Evolutionary conservation across 108 stramenopile genomes (phyloP).

Genomic region (Aureococcus anophagefferens): DNA sequence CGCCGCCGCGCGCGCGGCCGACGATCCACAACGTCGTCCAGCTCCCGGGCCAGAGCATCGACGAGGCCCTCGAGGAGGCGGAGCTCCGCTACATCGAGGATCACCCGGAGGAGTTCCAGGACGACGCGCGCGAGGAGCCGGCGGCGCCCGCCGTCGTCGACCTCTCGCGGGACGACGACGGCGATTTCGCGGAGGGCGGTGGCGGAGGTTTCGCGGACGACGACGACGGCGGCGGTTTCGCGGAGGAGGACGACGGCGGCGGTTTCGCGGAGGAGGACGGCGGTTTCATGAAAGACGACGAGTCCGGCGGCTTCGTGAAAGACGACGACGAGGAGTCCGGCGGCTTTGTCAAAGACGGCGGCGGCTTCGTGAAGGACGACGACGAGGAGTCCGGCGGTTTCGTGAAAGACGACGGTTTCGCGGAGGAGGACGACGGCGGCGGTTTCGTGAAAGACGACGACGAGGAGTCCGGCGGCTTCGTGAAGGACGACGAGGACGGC

Average conservation of each 20-base stretch:
- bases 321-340: too few relatives aligned
- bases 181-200: neutral
- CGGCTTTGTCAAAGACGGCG: neutral
- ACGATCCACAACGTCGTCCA: neutral
- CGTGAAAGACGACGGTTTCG: neutral
- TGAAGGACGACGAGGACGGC: neutral
- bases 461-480: neutral
- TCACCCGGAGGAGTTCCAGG: neutral
- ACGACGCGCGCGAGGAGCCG: neutral
- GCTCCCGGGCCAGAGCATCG: neutral
- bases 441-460: neutral
- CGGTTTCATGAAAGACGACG: neutral
- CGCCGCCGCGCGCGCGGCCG: too few relatives aligned
- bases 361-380: neutral
- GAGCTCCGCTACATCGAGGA: neutral
- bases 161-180: neutral
- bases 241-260: too few relatives aligned
- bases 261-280: too few relatives aligned
- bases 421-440: neutral
- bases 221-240: too few relatives aligned
- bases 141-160: neutral
- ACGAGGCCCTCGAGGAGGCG: neutral
- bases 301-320: neutral
- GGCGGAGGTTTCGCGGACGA: neutral
- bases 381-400: too few relatives aligned